Evolutionary conservation across 179 eudicot genomes (phyloP), one percentile per base, ranked within the genome.

Genomic region (Patellifolia procumbens): DNA sequence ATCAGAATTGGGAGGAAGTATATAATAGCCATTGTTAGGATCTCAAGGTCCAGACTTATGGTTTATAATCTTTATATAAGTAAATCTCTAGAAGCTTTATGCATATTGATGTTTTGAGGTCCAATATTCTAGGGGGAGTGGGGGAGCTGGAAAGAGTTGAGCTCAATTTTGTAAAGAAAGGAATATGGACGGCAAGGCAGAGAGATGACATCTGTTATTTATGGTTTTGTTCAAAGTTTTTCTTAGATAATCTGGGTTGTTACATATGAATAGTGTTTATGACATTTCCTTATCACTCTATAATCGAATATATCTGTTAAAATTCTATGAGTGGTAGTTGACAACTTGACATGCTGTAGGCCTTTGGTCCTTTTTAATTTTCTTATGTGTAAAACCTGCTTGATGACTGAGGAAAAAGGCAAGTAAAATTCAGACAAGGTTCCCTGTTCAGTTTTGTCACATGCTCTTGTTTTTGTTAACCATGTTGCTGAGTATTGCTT

Each of bases 401-500:
- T 75, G 28, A 64, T 39, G 61, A 52, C 58, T 26, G 15, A 63
- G 22, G 10, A 34, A 49, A 74, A 49, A 15, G 22, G 65, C 11
- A 2, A 22, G 24, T 70, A 35, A 53, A 73, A 13, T 1, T 24
- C 13, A 28, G 28, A 49, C 53, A 55, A 20, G 8, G 60, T 70
- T 70, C 37, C 11, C 46, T 59, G 12, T 32, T 32, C 29, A 52
- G 60, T 4, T 22, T 15, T n/a, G 26, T 24, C 26, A 46, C 35
- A 42, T 60, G n/a, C 17, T 68, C 20, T 13, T 43, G 45, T 19
- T 19, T 34, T 20, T 16, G 12, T 22, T 45, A 31, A 34, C 34
- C 29, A 48, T 45, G 42, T 65, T 7, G 63, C 49, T 72, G 35
- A 61, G 73, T 35, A 7, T 80, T 43, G 53, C 51, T 76, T 68